These are phyloP conservation scores for Rutstroemia sp. DNA, from an alignment of 2,329 filamentous ascomycete genomes.

Conservation along the genomic window DNA sequence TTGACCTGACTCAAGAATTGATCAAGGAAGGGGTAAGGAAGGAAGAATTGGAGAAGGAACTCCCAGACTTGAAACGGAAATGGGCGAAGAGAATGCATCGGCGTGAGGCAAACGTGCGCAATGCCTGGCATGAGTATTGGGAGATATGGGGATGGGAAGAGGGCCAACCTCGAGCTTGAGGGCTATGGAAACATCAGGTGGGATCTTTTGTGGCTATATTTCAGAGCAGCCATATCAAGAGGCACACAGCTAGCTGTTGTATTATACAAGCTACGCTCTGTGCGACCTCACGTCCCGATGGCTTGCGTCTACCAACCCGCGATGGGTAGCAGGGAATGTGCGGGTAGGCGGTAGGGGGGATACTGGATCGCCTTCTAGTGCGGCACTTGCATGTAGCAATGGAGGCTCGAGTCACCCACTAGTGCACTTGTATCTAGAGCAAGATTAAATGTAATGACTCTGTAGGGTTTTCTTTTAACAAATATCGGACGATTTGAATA, in stretches of 20 bases:
- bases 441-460: too few species aligned
- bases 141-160: slow-evolving; percentile 21
- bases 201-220: too few species aligned
- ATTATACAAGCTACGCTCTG: too few species aligned
- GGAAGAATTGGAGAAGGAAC: slow-evolving; percentile 12
- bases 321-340: too few species aligned
- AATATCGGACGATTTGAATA: not conserved
- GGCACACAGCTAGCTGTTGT: not conserved
- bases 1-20: slow-evolving; percentile 11
- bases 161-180: not conserved
- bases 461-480: not conserved
- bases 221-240: too few species aligned
- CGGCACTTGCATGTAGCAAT: not conserved
- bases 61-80: slow-evolving; percentile 12
- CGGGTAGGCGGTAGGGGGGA: too few species aligned
- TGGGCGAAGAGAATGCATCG: slow-evolving; percentile 5
- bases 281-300: too few species aligned
- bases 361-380: not conserved
- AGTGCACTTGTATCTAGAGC: too few species aligned
- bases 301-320: too few species aligned
- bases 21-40: slow-evolving; percentile 14
- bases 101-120: slow-evolving; percentile 12
- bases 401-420: too few species aligned
- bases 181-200: not conserved
- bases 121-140: slow-evolving; percentile 21